phyloP scores from a whole-genome alignment of 2,329 filamentous ascomycete genomes.

The Fusarium sp. region DNA sequence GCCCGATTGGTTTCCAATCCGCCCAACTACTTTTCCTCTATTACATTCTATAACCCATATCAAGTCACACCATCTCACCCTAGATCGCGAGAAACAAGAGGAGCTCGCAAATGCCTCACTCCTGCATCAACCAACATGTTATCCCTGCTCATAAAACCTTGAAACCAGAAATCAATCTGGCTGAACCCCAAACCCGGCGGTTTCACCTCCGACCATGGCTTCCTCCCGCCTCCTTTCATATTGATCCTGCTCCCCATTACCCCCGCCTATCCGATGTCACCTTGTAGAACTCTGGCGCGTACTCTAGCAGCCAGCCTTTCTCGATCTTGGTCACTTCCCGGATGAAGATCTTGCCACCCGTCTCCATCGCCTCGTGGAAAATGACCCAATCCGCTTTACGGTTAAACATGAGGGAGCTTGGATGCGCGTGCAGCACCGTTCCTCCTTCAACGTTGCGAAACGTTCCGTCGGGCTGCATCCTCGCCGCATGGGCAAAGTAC shows the following conservation, averaged over 20 bases:
- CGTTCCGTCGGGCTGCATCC: slow-evolving; percentile 92
- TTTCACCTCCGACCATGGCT: slow-evolving; percentile 33
- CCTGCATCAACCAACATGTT: slow-evolving; percentile 5
- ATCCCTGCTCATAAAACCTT: slow-evolving; percentile 29
- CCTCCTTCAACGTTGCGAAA: slow-evolving; percentile 88
- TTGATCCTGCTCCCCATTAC: slow-evolving; percentile 18
- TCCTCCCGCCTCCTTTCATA: slow-evolving; percentile 18
- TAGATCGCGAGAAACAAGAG: slow-evolving; percentile 23
- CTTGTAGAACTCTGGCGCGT: slow-evolving; percentile 85
- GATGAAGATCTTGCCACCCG: slow-evolving; percentile 88
- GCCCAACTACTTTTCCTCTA: neutral
- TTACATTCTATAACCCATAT: slow-evolving; percentile 5
- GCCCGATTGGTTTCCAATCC: neutral
- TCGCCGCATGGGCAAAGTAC: slow-evolving; percentile 92
- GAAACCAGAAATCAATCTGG: slow-evolving; percentile 36
- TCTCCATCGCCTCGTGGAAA: slow-evolving; percentile 94
- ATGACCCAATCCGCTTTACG: slow-evolving; percentile 97
- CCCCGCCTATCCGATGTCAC: slow-evolving; percentile 55
- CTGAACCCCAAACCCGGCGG: slow-evolving; percentile 24
- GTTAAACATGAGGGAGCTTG: slow-evolving; percentile 94
- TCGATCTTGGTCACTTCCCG: slow-evolving; percentile 93
- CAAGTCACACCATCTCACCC: slow-evolving; percentile 30
- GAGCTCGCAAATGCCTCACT: slow-evolving; percentile 33
- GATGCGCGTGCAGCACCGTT: slow-evolving; percentile 85
- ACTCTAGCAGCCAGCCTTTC: slow-evolving; percentile 91